These are phyloP conservation scores for Hyphopichia fennica DNA, from an alignment of 1,139 yeast species.

Conservation along the genomic window DNA sequence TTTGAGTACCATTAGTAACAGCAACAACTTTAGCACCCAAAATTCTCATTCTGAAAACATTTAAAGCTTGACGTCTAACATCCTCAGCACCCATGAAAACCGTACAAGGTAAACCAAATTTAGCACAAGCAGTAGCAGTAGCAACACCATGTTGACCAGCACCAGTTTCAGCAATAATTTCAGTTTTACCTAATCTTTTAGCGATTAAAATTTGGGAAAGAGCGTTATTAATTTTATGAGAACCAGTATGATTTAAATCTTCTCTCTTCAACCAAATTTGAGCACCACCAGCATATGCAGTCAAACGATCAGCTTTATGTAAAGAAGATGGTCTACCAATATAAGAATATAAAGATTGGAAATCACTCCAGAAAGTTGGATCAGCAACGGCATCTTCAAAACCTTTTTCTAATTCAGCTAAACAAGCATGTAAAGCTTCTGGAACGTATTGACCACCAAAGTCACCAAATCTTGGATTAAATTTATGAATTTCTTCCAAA, in stretches of 20 bases:
- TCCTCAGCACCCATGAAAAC: slow-evolving; percentile 99
- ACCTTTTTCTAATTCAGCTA: slow-evolving; percentile 82
- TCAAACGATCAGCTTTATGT: slow-evolving; percentile 85
- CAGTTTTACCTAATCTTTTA: slow-evolving; percentile 83
- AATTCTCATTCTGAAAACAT: slow-evolving; percentile 95
- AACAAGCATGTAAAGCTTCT: slow-evolving; percentile 89
- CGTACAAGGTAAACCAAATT: slow-evolving; percentile 93
- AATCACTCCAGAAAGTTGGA: slow-evolving; percentile 91
- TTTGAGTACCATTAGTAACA: slow-evolving; percentile 91
- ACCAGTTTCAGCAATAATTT: slow-evolving; percentile 97
- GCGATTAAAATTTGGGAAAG: slow-evolving; percentile 93
- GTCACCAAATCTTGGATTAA: slow-evolving; percentile 80
- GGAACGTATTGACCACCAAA: slow-evolving; percentile 99
- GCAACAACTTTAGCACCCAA: slow-evolving; percentile 94
- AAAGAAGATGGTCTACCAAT: slow-evolving; percentile 96
- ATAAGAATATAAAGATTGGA: slow-evolving; percentile 73
- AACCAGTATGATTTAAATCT: slow-evolving; percentile 96
- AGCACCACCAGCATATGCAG: slow-evolving; percentile 94
- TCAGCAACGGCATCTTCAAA: slow-evolving; percentile 88
- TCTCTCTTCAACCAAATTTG: slow-evolving; percentile 98
- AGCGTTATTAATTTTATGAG: slow-evolving; percentile 96
- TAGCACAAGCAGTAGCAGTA: slow-evolving; percentile 98
- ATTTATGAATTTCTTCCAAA: slow-evolving; percentile 57
- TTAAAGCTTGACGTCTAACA: slow-evolving; percentile 95
- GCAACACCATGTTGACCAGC: slow-evolving; percentile 99